These are phyloP conservation scores for Aspergillus pseudotamarii DNA, from an alignment of 2,329 filamentous ascomycete species.

Conservation along the genomic window DNA sequence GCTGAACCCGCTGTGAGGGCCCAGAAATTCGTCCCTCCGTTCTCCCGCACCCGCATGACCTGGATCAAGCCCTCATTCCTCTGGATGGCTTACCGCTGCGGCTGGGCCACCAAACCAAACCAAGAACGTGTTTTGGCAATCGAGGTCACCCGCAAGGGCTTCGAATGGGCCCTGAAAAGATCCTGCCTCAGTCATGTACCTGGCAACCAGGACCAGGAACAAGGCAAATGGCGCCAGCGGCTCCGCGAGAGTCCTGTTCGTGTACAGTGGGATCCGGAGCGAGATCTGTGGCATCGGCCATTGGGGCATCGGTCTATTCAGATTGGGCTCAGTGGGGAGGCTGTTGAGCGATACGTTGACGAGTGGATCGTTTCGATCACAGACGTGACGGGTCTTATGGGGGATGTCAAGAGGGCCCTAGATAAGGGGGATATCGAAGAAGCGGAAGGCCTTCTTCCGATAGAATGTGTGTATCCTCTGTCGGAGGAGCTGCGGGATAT, in stretches of 20 bases:
- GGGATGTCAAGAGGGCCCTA: slow-evolving; percentile 49
- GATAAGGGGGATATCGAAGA: slow-evolving; percentile 44
- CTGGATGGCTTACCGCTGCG: slow-evolving; percentile 67
- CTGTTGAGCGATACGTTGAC: slow-evolving; percentile 52
- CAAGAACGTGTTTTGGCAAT: slow-evolving; percentile 63
- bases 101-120: slow-evolving; percentile 59
- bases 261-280: slow-evolving; percentile 68
- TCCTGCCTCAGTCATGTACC: slow-evolving; percentile 33
- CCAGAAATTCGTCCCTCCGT: slow-evolving; percentile 57
- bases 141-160: slow-evolving; percentile 55
- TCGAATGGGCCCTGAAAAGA: slow-evolving; percentile 50
- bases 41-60: slow-evolving; percentile 61
- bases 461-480: slow-evolving; percentile 17
- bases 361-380: slow-evolving; percentile 59
- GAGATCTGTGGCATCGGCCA: slow-evolving; percentile 49
- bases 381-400: slow-evolving; percentile 61
- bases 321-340: slow-evolving; percentile 57
- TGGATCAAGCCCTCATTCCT: slow-evolving; percentile 67
- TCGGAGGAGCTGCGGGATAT: slow-evolving; percentile 13
- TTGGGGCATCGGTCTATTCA: slow-evolving; percentile 61
- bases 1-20: slow-evolving; percentile 54
- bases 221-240: slow-evolving; percentile 25
- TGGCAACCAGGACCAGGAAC: slow-evolving; percentile 9
- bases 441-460: slow-evolving; percentile 14
- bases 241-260: slow-evolving; percentile 43